A percentile compares a stretch with the other conserved stretches of the same genome.
Evolutionary conservation across 2,329 filamentous ascomycete species (phyloP).

Genomic region (Leptographium galeiforme): DNA sequence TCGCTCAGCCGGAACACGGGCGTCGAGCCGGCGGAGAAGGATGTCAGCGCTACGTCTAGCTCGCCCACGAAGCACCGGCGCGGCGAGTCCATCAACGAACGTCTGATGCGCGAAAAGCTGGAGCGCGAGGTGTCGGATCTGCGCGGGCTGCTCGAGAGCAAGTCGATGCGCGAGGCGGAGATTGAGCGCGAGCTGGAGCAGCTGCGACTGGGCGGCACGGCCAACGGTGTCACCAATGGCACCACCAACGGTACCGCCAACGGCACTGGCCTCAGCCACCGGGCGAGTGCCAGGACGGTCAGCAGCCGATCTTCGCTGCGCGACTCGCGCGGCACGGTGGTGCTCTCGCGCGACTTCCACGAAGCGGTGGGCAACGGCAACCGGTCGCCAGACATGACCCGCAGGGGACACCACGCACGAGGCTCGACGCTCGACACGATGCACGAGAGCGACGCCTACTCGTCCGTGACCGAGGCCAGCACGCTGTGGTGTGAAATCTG

Average conservation of each 20-base stretch:
- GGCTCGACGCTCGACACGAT: slow-evolving; percentile 50
- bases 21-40: slow-evolving; percentile 17
- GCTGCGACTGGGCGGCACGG: slow-evolving; percentile 27
- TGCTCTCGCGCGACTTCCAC: slow-evolving; percentile 39
- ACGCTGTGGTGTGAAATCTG: slow-evolving; percentile 90
- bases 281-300: slow-evolving; percentile 36
- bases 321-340: slow-evolving; percentile 53
- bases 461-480: slow-evolving; percentile 58
- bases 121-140: slow-evolving; percentile 73
- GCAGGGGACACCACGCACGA: slow-evolving; percentile 31
- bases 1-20: slow-evolving; percentile 70
- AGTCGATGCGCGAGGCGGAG: slow-evolving; percentile 65
- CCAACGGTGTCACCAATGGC: slow-evolving; percentile 14
- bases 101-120: slow-evolving; percentile 51
- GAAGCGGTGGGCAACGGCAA: not conserved
- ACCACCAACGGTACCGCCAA: not conserved
- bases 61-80: slow-evolving; percentile 27
- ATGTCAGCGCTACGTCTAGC: slow-evolving; percentile 9
- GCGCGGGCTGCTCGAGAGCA: slow-evolving; percentile 57
- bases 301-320: slow-evolving; percentile 44
- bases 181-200: slow-evolving; percentile 68
- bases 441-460: slow-evolving; percentile 57
- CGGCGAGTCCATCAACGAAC: slow-evolving; percentile 39
- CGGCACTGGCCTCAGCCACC: slow-evolving; percentile 23
- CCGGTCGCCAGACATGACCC: slow-evolving; percentile 29